phyloP scores from a whole-genome alignment of 768 basidiomycete genomes.

The Rhodotorula paludigena region DNA sequence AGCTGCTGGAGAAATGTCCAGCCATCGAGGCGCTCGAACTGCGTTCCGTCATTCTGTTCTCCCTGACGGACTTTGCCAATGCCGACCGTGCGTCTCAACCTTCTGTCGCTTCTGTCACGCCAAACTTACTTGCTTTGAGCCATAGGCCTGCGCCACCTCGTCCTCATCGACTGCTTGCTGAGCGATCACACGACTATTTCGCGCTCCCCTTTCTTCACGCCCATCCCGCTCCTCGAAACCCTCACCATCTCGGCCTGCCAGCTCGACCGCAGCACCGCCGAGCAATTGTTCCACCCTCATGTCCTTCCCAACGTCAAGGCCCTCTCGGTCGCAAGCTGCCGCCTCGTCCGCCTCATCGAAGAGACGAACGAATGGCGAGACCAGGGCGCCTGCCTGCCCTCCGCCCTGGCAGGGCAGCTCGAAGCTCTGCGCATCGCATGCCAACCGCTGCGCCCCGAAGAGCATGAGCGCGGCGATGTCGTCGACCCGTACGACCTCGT shows the following conservation, averaged over 20 bases:
- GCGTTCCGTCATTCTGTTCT: neutral
- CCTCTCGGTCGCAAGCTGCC: slow-evolving; percentile 17
- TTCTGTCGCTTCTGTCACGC: neutral
- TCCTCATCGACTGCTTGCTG: slow-evolving; percentile 1
- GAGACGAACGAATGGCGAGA: slow-evolving; percentile 1
- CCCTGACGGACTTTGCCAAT: slow-evolving; percentile 9
- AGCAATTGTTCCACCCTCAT: slow-evolving; percentile 10
- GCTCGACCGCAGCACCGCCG: slow-evolving; percentile 17
- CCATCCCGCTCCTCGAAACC: slow-evolving; percentile 1
- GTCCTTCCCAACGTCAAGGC: neutral
- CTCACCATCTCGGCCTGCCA: slow-evolving; percentile 4
- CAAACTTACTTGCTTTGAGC: neutral
- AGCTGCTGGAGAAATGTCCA: slow-evolving; percentile 6
- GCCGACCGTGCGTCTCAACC: neutral
- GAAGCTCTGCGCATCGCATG: slow-evolving; percentile 1
- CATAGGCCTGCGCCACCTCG: slow-evolving; percentile 15
- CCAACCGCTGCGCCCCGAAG: neutral
- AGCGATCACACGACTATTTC: slow-evolving; percentile 17
- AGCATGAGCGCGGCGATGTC: neutral
- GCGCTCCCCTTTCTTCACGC: slow-evolving; percentile 13
- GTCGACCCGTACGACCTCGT: slow-evolving; percentile 16
- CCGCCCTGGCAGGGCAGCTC: slow-evolving; percentile 4
- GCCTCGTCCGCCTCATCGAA: too few species aligned
- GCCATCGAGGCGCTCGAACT: slow-evolving; percentile 5
- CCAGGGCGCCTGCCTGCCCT: slow-evolving; percentile 21